A percentile compares a stretch with the other conserved stretches of the same genome.
phyloP scores from a whole-genome alignment of 257 asterid genomes.

The Ophiorrhiza pumila region DNA sequence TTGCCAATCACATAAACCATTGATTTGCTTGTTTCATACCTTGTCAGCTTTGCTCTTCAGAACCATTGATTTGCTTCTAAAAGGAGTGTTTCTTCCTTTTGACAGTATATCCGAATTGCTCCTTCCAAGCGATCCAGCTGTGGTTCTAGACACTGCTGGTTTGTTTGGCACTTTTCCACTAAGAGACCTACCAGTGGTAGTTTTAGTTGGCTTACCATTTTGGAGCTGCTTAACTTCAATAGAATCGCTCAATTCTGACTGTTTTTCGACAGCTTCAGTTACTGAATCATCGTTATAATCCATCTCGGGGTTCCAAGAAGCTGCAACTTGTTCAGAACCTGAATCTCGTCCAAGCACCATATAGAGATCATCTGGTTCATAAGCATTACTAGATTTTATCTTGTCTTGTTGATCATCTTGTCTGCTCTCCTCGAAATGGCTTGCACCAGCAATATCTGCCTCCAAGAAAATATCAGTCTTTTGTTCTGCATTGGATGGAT shows the following conservation, averaged over 20 bases:
- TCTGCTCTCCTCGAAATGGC: slow-evolving; percentile 20
- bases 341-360: slow-evolving; percentile 59
- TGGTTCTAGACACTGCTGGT: slow-evolving; percentile 35
- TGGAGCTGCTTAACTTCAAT: slow-evolving; percentile 26
- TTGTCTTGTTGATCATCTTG: slow-evolving; percentile 28
- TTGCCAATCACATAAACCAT: not conserved
- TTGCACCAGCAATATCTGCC: slow-evolving; percentile 42
- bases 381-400: slow-evolving; percentile 23
- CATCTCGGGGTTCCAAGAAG: slow-evolving; percentile 47
- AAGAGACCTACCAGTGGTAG: slow-evolving; percentile 18
- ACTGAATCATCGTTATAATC: slow-evolving; percentile 37
- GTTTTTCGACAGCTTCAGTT: slow-evolving; percentile 32
- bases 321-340: slow-evolving; percentile 33
- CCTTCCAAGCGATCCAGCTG: slow-evolving; percentile 40
- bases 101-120: slow-evolving; percentile 49
- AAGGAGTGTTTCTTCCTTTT: slow-evolving; percentile 35
- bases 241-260: slow-evolving; percentile 21
- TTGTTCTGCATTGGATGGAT: slow-evolving; percentile 29
- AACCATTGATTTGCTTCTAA: slow-evolving; percentile 34
- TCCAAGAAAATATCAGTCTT: slow-evolving; percentile 50
- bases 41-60: slow-evolving; percentile 48
- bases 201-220: slow-evolving; percentile 29
- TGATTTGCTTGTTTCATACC: slow-evolving; percentile 57
- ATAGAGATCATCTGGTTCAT: slow-evolving; percentile 73
- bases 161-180: slow-evolving; percentile 38